phyloP scores from a whole-genome alignment of 306 rosid species.

The Fragaria nilgerrensis region DNA sequence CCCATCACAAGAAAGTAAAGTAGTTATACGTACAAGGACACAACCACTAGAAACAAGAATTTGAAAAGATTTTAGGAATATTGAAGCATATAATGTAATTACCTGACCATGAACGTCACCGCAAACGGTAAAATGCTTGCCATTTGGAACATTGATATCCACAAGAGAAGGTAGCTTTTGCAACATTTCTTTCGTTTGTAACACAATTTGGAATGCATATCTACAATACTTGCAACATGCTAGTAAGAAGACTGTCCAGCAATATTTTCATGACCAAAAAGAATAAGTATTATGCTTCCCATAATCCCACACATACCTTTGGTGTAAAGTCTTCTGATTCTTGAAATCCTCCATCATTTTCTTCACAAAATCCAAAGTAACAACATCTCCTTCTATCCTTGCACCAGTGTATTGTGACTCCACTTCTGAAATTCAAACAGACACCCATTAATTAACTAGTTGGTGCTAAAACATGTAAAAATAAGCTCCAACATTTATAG shows the following conservation, averaged over 20 bases:
- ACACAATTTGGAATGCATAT: slow-evolving; percentile 92
- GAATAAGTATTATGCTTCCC: slow-evolving; percentile 15
- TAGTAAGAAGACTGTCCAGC: slow-evolving; percentile 18
- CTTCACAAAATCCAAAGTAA: slow-evolving; percentile 88
- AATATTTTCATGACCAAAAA: slow-evolving; percentile 3
- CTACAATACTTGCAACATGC: slow-evolving; percentile 38
- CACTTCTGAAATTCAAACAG: slow-evolving; percentile 64
- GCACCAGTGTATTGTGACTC: slow-evolving; percentile 93
- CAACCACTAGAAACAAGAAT: neutral
- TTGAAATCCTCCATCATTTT: slow-evolving; percentile 97
- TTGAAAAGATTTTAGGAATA: neutral
- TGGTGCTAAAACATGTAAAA: slow-evolving; percentile 22
- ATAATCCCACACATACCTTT: slow-evolving; percentile 59
- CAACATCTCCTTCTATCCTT: slow-evolving; percentile 86
- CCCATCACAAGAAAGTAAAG: slow-evolving; percentile 19
- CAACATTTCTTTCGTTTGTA: slow-evolving; percentile 78
- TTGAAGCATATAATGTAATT: slow-evolving; percentile 17
- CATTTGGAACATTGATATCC: slow-evolving; percentile 66
- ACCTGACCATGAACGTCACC: slow-evolving; percentile 99
- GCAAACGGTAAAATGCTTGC: slow-evolving; percentile 89
- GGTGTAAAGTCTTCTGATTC: slow-evolving; percentile 83
- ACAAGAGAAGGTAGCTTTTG: slow-evolving; percentile 87
- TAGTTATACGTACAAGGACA: neutral
- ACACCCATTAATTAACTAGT: slow-evolving; percentile 21
- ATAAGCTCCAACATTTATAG: neutral